Evolutionary conservation across 1,139 yeast genomes (phyloP).

Genomic region (Hansenula anomala): DNA sequence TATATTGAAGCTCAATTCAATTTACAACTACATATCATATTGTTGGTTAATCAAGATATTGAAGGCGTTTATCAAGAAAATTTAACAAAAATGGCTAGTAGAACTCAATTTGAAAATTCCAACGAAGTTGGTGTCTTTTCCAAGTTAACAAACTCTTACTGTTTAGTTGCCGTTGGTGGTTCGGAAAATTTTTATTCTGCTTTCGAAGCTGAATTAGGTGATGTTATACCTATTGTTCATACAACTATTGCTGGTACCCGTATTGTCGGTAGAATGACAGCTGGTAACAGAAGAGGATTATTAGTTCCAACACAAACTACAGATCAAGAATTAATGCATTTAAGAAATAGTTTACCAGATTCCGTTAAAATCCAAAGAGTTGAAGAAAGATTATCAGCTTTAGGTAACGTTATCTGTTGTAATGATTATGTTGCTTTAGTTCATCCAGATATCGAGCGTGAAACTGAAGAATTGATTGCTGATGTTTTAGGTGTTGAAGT

Average conservation of each 20-base stretch:
- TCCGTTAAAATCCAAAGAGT: conserved; percentile 94
- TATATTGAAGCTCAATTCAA: too few relatives aligned
- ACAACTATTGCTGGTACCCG: conserved; percentile 98
- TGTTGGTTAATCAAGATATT: not conserved
- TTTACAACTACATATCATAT: too few relatives aligned
- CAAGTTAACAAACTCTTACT: conserved; percentile 93
- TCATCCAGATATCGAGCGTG: conserved; percentile 98
- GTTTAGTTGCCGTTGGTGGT: conserved; percentile 96
- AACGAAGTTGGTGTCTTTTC: conserved; percentile 98
- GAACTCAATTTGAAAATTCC: conserved; percentile 87
- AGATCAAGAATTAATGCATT: conserved; percentile 98
- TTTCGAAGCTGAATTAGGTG: conserved; percentile 96
- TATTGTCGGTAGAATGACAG: conserved; percentile 97
- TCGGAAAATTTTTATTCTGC: conserved; percentile 97
- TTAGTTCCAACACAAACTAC: conserved; percentile 97
- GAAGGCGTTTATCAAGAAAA: not conserved
- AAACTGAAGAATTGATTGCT: conserved; percentile 97
- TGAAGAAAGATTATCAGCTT: conserved; percentile 93
- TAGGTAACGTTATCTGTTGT: conserved; percentile 97
- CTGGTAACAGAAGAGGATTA: conserved; percentile 97
- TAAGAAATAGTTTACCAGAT: conserved; percentile 97
- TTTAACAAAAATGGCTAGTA: conserved; percentile 41
- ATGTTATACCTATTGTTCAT: conserved; percentile 92
- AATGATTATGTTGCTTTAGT: conserved; percentile 98
- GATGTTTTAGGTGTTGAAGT: conserved; percentile 99